Base-by-base conservation (phyloP, 1,284 basidiomycete species). In the Marasmius oreades region DNA sequence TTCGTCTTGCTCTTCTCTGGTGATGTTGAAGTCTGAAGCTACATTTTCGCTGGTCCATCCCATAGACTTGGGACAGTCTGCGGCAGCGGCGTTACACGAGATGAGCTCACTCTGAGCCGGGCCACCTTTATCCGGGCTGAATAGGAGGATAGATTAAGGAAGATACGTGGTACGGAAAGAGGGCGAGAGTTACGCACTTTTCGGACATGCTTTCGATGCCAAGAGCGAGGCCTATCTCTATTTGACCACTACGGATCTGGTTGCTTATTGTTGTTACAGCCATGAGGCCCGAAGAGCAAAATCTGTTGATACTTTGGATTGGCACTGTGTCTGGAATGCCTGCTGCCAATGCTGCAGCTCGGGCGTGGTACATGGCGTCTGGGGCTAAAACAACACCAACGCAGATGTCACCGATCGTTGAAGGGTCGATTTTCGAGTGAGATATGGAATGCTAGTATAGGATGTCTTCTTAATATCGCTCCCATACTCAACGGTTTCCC, bases 21-120 rank as follows among this genome's bases (percentile, higher is more conserved):
- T 80, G 63, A 98, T 80, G 63, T 85, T 78, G 73, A 91, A 97
- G 56, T 96, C 85, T 53, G 76, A 76, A 12, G 90, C 90, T 51
- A 90, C 84, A 61, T 90, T 91, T 69, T 91, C 88, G 56, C 84
- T 88, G 1, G 92, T 93, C 92, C 92, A 93, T 10, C 92, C 90
- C 92, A 93, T 93, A 23, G 88, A 88, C 71, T 84, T 70, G 28
- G 72, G 67, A 61, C 84, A 86, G 62, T 91, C 88, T 47, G 67
- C 76, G 2, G 88, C 77, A 5, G 79, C 69, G 5, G 70, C 61
- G 62, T 85, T 77, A 18, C 67, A 68, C 23, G 77, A 72, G 33
- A 90, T 76, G 10, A 82, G 74, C 55, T 85, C 85, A 46, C 85
- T 88, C 57, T 83, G 81, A 22, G 67, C 60, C 1, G 82, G 82